A percentile compares a stretch with the other conserved stretches of the same genome.
These are phyloP conservation scores for Russula sp. DNA, from an alignment of 768 basidiomycete genomes.

Conservation along the genomic window DNA sequence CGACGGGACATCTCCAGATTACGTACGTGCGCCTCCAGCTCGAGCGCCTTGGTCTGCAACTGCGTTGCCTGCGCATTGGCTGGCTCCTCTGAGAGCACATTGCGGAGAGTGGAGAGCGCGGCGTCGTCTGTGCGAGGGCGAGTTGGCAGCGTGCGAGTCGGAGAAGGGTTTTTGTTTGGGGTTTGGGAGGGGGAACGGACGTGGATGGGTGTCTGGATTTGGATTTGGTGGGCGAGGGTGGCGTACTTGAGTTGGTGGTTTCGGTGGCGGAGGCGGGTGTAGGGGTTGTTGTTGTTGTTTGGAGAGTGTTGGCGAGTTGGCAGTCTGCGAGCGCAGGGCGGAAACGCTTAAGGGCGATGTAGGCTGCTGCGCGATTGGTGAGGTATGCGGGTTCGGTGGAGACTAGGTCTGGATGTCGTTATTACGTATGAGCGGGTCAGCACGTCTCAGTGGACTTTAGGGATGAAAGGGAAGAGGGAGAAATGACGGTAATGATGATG, in stretches of 20 bases:
- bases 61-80: conserved; percentile 35
- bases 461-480: neutral
- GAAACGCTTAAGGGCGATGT: conserved; percentile 79
- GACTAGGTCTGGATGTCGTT: conserved; percentile 32
- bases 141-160: conserved; percentile 83
- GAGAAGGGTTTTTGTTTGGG: conserved; percentile 67
- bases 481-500: neutral
- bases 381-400: conserved; percentile 65
- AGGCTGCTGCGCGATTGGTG: conserved; percentile 83
- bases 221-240: neutral
- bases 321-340: conserved; percentile 73
- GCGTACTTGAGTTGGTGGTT: neutral
- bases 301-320: conserved; percentile 66
- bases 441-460: neutral
- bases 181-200: neutral
- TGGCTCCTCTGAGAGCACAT: conserved; percentile 41
- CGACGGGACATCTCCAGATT: conserved; percentile 57
- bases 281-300: conserved; percentile 38
- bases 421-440: neutral
- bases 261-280: neutral
- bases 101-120: conserved; percentile 64
- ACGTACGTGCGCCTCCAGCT: conserved; percentile 62
- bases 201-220: neutral
- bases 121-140: conserved; percentile 68
- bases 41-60: conserved; percentile 57